phyloP scores from a whole-genome alignment of 768 basidiomycete genomes.

The Mycena latifolia region DNA sequence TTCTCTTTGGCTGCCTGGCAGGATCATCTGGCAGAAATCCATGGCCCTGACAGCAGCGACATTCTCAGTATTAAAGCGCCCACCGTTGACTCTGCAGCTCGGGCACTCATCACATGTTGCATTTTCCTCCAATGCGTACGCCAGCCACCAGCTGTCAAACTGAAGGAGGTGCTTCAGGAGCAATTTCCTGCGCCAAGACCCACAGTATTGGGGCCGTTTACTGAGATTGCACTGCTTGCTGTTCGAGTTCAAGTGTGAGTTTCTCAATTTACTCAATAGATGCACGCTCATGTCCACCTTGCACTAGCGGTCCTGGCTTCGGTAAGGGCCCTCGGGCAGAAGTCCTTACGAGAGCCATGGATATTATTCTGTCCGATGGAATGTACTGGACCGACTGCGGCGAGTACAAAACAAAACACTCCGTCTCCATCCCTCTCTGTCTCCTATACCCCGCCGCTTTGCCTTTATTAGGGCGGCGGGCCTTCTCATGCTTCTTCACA shows the following conservation, averaged over 20 bases:
- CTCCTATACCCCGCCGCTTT: neutral
- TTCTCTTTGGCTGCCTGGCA: slow-evolving; percentile 1
- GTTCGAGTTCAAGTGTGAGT: no score
- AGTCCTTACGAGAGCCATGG: neutral
- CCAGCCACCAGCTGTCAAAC: neutral
- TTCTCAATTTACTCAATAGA: neutral
- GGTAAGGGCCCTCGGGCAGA: slow-evolving; percentile 1
- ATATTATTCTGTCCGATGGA: neutral
- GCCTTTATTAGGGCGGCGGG: neutral
- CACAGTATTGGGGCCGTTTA: neutral
- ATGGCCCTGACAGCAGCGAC: neutral
- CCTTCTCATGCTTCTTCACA: no score
- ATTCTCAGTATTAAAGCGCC: neutral
- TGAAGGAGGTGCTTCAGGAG: slow-evolving; percentile 4
- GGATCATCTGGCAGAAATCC: neutral
- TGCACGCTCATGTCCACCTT: no score
- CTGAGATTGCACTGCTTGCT: no score
- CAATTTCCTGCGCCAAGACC: neutral
- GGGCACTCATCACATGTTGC: slow-evolving; percentile 3
- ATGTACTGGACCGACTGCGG: slow-evolving; percentile 6
- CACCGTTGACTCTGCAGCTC: neutral
- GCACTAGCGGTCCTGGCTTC: neutral
- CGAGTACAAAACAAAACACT: slow-evolving; percentile 4
- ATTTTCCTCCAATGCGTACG: slow-evolving; percentile 4
- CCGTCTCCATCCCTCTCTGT: slow-evolving; percentile 5